Evolutionary conservation across 257 asterid genomes (phyloP).

Genomic region (Nemophila menziesii): DNA sequence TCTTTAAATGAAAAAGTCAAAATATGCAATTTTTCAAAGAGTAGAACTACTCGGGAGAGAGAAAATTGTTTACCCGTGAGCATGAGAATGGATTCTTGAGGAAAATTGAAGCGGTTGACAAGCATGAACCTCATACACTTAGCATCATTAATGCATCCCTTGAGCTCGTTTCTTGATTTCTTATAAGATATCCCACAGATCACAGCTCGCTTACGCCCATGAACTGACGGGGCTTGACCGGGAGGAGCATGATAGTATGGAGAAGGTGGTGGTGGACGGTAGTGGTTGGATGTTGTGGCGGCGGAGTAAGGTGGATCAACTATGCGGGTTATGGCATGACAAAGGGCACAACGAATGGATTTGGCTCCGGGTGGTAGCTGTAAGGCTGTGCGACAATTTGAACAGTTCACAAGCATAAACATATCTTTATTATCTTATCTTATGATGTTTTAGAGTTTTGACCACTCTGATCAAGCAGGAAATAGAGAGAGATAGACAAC

Average conservation of each 20-base stretch:
- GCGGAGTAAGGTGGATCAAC: slow-evolving; percentile 33
- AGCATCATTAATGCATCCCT: slow-evolving; percentile 88
- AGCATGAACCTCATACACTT: slow-evolving; percentile 71
- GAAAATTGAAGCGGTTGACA: slow-evolving; percentile 51
- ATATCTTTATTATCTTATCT: slow-evolving; percentile 7
- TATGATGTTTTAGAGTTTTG: background rate
- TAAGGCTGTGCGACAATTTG: slow-evolving; percentile 62
- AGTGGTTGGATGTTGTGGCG: slow-evolving; percentile 16
- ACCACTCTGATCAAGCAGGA: too few species aligned
- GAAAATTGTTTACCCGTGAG: slow-evolving; percentile 49
- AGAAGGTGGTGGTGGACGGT: slow-evolving; percentile 23
- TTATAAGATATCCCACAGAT: slow-evolving; percentile 64
- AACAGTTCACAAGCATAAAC: slow-evolving; percentile 75
- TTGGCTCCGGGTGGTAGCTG: slow-evolving; percentile 76
- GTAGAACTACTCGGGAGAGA: background rate
- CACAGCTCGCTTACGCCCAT: slow-evolving; percentile 75
- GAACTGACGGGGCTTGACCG: slow-evolving; percentile 22
- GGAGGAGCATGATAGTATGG: slow-evolving; percentile 33
- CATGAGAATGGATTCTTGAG: slow-evolving; percentile 69
- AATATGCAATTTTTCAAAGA: background rate
- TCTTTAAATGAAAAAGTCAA: too few species aligned
- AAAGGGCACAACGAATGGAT: slow-evolving; percentile 72
- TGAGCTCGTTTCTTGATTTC: slow-evolving; percentile 45
- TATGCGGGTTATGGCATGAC: slow-evolving; percentile 64
- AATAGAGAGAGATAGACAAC: too few species aligned